Percentiles rank a stretch among this genome's conserved stretches.
These are phyloP conservation scores for Rhamnella rubrinervis DNA, from an alignment of 331 rosid genomes.

Conservation along the genomic window DNA sequence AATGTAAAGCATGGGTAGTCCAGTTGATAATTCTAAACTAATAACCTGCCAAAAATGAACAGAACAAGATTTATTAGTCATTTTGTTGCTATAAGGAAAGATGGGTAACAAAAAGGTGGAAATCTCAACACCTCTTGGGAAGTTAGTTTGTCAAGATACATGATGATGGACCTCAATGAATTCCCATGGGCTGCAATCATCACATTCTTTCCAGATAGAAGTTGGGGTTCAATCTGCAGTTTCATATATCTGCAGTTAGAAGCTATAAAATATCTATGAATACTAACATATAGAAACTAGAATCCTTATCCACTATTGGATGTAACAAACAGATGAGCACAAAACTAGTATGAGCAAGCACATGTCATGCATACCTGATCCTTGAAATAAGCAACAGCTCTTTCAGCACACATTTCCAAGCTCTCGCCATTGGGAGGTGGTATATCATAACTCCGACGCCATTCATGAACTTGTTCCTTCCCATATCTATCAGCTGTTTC, in stretches of 20 bases:
- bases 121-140: slow-evolving; percentile 80
- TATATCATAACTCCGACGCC: slow-evolving; percentile 95
- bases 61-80: slow-evolving; percentile 3
- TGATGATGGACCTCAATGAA: slow-evolving; percentile 93
- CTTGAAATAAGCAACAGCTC: slow-evolving; percentile 97
- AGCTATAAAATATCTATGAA: slow-evolving; percentile 12
- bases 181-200: slow-evolving; percentile 99
- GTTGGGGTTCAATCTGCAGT: slow-evolving; percentile 91
- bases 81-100: not conserved
- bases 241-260: slow-evolving; percentile 30
- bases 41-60: slow-evolving; percentile 60
- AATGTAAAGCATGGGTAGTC: slow-evolving; percentile 98
- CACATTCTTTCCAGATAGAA: slow-evolving; percentile 84
- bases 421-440: slow-evolving; percentile 99
- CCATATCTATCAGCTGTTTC: slow-evolving; percentile 98
- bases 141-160: slow-evolving; percentile 96
- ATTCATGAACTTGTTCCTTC: slow-evolving; percentile 91
- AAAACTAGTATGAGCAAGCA: not conserved
- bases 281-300: not conserved
- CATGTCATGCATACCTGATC: slow-evolving; percentile 57
- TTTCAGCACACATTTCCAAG: slow-evolving; percentile 97
- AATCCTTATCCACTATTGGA: not conserved
- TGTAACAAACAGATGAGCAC: not conserved
- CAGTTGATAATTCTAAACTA: slow-evolving; percentile 92
- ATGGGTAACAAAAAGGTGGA: not conserved